Evolutionary conservation across 169 alveolate genomes (phyloP), one percentile per base, ranked within the genome.

Genomic region (Sarcocystis neurona): DNA sequence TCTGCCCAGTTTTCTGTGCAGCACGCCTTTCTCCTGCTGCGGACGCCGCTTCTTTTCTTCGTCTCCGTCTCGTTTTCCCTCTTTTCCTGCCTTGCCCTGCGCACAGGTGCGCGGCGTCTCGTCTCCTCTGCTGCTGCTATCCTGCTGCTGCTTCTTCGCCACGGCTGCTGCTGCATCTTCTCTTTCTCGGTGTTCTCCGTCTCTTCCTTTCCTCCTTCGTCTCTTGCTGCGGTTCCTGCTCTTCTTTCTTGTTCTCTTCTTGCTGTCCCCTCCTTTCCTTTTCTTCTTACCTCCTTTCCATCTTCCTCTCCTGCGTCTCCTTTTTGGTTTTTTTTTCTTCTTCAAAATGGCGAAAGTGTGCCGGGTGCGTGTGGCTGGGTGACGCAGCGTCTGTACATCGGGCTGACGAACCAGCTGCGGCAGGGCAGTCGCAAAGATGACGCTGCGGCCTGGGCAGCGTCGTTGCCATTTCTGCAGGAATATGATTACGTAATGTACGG

Each of bases 401-500:
- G 82, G 15, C 39, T 72, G 8, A 72, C 82, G 56, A 72, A 72
- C 56, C 34, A n/a, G 27, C 75, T 63, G 37, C 75, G 32, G 10
- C 6, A 18, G 46, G 3, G 46, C 37, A n/a, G 75, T 20, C 39
- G 75, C 10, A 63, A 63, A n/a, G 75, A 63, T 27, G 75, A 63
- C 43, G 2, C 70, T 3, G 70, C 43, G 20, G 75, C 75, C 75
- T 63, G 75, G 75, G 34, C 75, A 1, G 75, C 75, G 41, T 63
- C 66, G 66, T n/a, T 63, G 20, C 90, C 47, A 37, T 4, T 91
- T 39, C 80, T 96, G 92, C 95, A 95, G 48, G 97, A 94, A 89
- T 95, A 95, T 75, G 98, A 96, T 90, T 96, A 96, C 87, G 97
- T 95, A 50, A 96, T 96, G 98, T 95, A 95, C 92, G 98, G 98